phyloP scores from a whole-genome alignment of 228 moss, liverwort and hornwort species.

The Sphagnum fallax region DNA sequence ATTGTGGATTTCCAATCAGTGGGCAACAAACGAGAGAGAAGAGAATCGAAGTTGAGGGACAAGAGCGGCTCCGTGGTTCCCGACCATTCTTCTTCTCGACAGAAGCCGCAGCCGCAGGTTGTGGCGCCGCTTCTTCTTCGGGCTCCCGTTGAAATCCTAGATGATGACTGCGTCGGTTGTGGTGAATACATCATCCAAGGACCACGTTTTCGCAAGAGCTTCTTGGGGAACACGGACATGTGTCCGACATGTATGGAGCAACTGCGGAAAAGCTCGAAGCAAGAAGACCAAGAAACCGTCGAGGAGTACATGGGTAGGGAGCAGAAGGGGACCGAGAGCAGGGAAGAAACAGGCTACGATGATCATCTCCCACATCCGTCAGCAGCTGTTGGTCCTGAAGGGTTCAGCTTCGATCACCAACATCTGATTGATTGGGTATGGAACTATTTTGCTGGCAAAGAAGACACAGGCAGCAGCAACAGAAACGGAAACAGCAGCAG shows the following conservation, averaged over 20 bases:
- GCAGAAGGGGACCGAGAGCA: background rate
- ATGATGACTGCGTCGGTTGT: constrained; percentile 3
- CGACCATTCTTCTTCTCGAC: too few species aligned
- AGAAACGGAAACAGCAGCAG: background rate
- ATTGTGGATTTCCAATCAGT: constrained; percentile 54
- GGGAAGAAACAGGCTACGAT: background rate
- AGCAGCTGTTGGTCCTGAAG: constrained; percentile 22
- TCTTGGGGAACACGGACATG: constrained; percentile 1
- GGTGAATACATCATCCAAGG: constrained; percentile 41
- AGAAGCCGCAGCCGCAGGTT: constrained; percentile 5
- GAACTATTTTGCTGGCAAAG: constrained; percentile 43
- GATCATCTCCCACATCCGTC: background rate
- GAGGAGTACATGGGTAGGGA: constrained; percentile 25
- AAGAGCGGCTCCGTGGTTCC: background rate
- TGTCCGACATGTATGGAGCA: constrained; percentile 32
- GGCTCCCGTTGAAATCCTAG: background rate
- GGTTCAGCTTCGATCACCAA: constrained; percentile 29
- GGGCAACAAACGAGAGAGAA: constrained; percentile 11
- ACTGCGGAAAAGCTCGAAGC: constrained; percentile 13
- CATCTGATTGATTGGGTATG: constrained; percentile 77
- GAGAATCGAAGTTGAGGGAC: background rate
- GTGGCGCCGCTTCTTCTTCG: too few species aligned
- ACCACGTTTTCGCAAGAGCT: constrained; percentile 2
- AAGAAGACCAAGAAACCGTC: constrained; percentile 26
- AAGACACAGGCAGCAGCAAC: background rate